Evolutionary conservation across 331 rosid genomes (phyloP).

Genomic region (Rosa hybrid): DNA sequence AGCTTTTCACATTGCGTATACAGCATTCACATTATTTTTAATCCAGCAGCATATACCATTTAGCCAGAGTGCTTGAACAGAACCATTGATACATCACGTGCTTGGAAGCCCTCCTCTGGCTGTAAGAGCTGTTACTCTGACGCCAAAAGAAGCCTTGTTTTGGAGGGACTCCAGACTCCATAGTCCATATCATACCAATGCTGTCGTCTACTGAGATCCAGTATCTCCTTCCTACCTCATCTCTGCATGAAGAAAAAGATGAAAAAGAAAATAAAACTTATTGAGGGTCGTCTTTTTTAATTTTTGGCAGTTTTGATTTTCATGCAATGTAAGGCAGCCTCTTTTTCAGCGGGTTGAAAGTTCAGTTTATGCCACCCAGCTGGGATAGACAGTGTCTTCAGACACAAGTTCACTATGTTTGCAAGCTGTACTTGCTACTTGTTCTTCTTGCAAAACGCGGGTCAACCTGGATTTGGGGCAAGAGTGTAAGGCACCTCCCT

Average conservation of each 20-base stretch:
- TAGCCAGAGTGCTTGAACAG: not conserved
- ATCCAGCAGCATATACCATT: not conserved
- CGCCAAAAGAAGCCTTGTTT: not conserved
- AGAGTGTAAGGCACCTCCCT: constrained; percentile 9
- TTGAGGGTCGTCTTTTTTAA: not conserved
- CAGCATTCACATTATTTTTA: not conserved
- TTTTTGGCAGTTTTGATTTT: not conserved
- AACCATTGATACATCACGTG: constrained; percentile 2
- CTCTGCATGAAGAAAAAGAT: not conserved
- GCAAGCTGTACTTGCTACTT: constrained; percentile 11
- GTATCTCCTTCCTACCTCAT: not conserved
- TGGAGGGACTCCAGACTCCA: not conserved
- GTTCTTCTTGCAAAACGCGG: constrained; percentile 6
- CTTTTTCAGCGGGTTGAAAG: not conserved
- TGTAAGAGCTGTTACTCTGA: not conserved
- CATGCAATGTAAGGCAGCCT: not conserved
- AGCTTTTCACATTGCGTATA: not conserved
- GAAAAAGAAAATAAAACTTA: not conserved
- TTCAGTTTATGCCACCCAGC: not conserved
- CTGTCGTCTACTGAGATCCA: constrained; percentile 12
- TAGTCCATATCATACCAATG: not conserved
- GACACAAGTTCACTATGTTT: not conserved
- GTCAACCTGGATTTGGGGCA: constrained; percentile 10
- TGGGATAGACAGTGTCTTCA: not conserved
- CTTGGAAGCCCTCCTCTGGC: constrained; percentile 3